Conservation (phyloP, 495 filamentous ascomycete genomes). For the Trichocladium uniseriatum region DNA sequence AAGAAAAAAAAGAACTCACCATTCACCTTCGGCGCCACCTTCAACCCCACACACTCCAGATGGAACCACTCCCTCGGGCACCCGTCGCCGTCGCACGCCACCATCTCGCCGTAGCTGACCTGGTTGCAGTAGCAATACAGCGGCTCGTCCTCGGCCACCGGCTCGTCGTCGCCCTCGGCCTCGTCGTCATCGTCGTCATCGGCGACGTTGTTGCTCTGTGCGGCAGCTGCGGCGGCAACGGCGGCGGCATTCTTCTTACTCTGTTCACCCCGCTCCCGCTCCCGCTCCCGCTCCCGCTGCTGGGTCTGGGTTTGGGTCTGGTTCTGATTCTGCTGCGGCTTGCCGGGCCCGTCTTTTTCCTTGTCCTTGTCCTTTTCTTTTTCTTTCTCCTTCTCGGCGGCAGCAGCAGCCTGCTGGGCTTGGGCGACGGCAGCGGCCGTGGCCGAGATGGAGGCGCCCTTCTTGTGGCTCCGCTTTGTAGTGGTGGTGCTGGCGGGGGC, state of each 20-base stretch:
- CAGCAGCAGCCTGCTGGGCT: background rate
- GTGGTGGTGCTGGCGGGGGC: conserved; percentile 10
- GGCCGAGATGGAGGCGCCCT: conserved; percentile 41
- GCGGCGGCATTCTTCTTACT: background rate
- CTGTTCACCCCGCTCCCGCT: too few species aligned
- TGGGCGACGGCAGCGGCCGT: conserved; percentile 17
- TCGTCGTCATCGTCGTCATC: conserved; percentile 51
- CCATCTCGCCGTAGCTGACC: conserved; percentile 94
- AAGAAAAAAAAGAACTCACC: conserved; percentile 45
- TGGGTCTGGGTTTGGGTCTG: too few species aligned
- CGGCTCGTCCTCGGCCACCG: background rate
- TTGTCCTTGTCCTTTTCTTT: conserved; percentile 6
- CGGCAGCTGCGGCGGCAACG: background rate
- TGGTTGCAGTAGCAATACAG: conserved; percentile 86
- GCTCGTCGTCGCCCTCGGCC: conserved; percentile 63
- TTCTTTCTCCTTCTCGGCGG: background rate
- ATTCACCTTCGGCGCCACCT: conserved; percentile 73
- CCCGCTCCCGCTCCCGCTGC: background rate
- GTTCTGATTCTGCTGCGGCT: background rate
- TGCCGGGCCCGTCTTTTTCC: background rate
- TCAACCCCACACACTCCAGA: conserved; percentile 80
- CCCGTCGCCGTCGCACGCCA: conserved; percentile 84
- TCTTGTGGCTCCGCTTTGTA: conserved; percentile 63
- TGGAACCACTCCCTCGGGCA: conserved; percentile 96
- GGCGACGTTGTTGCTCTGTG: conserved; percentile 12